Percentiles rank a stretch among this genome's conserved stretches.
Evolutionary conservation across 179 eudicot species (phyloP).

Genomic region (Spinacia oleracea): DNA sequence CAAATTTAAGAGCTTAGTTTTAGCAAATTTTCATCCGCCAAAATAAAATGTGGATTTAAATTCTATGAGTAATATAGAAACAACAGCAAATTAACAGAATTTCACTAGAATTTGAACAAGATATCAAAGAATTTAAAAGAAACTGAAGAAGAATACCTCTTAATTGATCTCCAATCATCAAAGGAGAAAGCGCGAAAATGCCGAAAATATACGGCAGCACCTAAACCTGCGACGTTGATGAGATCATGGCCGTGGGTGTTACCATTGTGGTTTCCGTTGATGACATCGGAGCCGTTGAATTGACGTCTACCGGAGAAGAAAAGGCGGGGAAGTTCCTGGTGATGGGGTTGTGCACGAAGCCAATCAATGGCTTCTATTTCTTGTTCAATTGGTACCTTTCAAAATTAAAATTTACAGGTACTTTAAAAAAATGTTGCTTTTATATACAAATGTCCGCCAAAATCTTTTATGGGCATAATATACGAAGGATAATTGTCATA

Average conservation of each 20-base stretch:
- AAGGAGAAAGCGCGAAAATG: conserved; percentile 59
- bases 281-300: conserved; percentile 27
- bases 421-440: not conserved
- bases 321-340: conserved; percentile 62
- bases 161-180: conserved; percentile 72
- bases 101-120: not conserved
- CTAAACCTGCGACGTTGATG: conserved; percentile 78
- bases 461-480: no score
- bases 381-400: conserved; percentile 67
- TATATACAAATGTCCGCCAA: no score
- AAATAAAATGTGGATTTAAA: no score
- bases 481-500: no score
- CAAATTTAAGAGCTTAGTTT: no score
- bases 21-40: no score
- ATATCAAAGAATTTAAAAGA: not conserved
- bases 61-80: no score
- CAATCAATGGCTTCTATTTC: conserved; percentile 76
- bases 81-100: no score
- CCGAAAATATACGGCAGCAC: conserved; percentile 74
- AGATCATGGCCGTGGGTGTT: conserved; percentile 26
- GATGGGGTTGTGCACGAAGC: conserved; percentile 65
- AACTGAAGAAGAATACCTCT: conserved; percentile 45
- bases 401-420: not conserved
- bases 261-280: conserved; percentile 25
- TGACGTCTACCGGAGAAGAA: conserved; percentile 72